Base-by-base conservation (phyloP, 805 yeast genomes). In the Schwanniomyces sp. region DNA sequence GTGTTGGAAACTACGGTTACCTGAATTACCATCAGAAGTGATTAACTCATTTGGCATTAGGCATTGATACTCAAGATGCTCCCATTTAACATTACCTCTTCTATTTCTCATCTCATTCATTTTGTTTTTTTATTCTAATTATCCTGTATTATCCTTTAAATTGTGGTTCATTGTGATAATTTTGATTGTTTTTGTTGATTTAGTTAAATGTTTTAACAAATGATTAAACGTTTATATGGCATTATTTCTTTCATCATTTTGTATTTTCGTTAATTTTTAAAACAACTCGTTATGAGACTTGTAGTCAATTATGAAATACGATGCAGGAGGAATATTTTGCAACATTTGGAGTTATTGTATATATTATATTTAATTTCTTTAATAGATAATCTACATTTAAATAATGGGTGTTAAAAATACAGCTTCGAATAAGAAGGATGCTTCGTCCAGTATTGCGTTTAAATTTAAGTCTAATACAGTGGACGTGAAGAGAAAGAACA, bases 1-100 rank as follows among this genome's bases (percentile, higher is more conserved):
- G 65, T 14, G 65, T 64, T 24, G 71, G 71, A 10, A 66, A 66
- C 50, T 68, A 69, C 51, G 73, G 72, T 7, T 68, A 68, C 52
- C 67, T 60, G 62, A 66, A 58, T 49, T 67, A 59, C 49, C 68
- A 64, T 44, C 62, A 55, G 46, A 49, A 52, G 37, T 56, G 29
- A 37, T 21, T 18, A 37, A 5, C 40, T 17, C 14, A 21, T 21
- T 18, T 24, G 36, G 21, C 36, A 32, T 37, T 24, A 24, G 40
- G 27, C 27, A 37, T 37, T 37, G 40, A 37, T 37, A 24, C 40
- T 37, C 27, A 24, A 16, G 3, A 37, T 27, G 27, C 21, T 37
- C 9, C 27, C 7, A 34, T 7, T 24, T 29, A 38, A 27, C 34
- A 29, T 25, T 10, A 25, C 26, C 17, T 43, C 40, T 24, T 36